Evolutionary conservation across 176 grass and related monocot species (phyloP).

Genomic region (maize (Zea mays)): DNA sequence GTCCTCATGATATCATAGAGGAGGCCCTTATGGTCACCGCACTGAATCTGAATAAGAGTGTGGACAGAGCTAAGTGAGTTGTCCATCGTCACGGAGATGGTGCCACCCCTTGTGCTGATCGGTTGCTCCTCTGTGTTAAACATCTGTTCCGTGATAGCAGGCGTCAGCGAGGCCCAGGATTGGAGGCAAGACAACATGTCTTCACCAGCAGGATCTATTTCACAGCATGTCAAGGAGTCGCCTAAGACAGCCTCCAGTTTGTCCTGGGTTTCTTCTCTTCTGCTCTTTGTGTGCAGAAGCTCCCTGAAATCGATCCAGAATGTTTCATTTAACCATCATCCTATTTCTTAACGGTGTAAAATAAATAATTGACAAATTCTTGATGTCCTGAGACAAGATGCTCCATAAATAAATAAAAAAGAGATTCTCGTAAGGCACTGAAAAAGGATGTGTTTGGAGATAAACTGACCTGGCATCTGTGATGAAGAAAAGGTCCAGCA

Average conservation of each 20-base stretch:
- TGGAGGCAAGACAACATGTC: slow-evolving; percentile 55
- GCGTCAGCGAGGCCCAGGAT: slow-evolving; percentile 42
- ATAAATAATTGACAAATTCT: neutral
- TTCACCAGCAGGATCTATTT: slow-evolving; percentile 54
- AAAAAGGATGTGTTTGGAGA: slow-evolving; percentile 6
- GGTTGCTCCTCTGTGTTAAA: slow-evolving; percentile 49
- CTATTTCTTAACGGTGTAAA: no score
- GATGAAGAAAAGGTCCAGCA: slow-evolving; percentile 85
- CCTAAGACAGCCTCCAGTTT: slow-evolving; percentile 67
- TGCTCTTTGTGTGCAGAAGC: slow-evolving; percentile 69
- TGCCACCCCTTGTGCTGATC: neutral
- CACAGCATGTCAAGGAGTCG: slow-evolving; percentile 56
- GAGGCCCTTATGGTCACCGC: slow-evolving; percentile 73
- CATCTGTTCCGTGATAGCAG: slow-evolving; percentile 47
- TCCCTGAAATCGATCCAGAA: slow-evolving; percentile 49
- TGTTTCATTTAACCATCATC: no score
- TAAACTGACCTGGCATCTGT: slow-evolving; percentile 63
- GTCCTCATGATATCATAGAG: slow-evolving; percentile 89
- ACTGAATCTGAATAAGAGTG: slow-evolving; percentile 81
- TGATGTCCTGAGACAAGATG: neutral
- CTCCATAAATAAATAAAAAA: neutral
- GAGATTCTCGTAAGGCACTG: neutral
- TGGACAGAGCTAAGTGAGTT: slow-evolving; percentile 68
- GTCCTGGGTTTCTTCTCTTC: slow-evolving; percentile 62
- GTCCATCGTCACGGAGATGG: slow-evolving; percentile 55